phyloP scores from a whole-genome alignment of 2,329 filamentous ascomycete genomes.

The Diaporthe sp. region DNA sequence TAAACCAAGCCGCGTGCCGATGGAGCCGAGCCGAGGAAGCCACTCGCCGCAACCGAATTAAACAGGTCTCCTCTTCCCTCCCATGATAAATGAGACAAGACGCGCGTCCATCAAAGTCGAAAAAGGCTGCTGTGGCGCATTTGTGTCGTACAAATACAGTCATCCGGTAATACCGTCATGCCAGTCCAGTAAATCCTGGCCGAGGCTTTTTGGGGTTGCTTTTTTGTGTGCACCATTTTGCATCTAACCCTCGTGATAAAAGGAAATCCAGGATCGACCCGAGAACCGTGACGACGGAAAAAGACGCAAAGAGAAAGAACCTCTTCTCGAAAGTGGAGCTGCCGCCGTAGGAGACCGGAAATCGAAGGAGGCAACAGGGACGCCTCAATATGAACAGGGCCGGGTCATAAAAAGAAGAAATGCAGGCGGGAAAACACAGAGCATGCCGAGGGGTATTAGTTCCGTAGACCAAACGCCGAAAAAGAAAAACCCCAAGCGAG shows the following conservation, averaged over 20 bases:
- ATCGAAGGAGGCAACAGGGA: not conserved
- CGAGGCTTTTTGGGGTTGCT: not conserved
- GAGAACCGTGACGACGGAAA: not conserved
- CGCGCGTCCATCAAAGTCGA: not conserved
- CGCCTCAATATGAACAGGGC: not conserved
- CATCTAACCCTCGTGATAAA: not conserved
- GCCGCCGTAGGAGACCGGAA: not conserved
- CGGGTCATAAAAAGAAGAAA: not conserved
- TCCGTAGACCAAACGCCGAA: slow-evolving; percentile 42
- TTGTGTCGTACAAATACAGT: slow-evolving; percentile 17
- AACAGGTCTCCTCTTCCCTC: not conserved
- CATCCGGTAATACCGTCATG: not conserved
- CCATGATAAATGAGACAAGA: not conserved
- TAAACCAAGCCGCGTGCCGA: not conserved
- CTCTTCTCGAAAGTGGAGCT: not conserved
- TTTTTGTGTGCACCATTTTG: slow-evolving; percentile 1
- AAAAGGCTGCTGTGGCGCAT: not conserved
- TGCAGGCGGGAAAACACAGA: not conserved
- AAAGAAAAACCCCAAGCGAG: slow-evolving; percentile 25
- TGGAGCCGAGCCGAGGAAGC: not conserved
- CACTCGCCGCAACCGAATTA: not conserved
- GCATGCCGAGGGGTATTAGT: slow-evolving; percentile 37
- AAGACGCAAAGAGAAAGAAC: not conserved
- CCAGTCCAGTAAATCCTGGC: slow-evolving; percentile 28
- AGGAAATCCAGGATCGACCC: not conserved